These are phyloP conservation scores for Adansonia gregorii DNA, from an alignment of 441 rosid genomes.

Conservation along the genomic window DNA sequence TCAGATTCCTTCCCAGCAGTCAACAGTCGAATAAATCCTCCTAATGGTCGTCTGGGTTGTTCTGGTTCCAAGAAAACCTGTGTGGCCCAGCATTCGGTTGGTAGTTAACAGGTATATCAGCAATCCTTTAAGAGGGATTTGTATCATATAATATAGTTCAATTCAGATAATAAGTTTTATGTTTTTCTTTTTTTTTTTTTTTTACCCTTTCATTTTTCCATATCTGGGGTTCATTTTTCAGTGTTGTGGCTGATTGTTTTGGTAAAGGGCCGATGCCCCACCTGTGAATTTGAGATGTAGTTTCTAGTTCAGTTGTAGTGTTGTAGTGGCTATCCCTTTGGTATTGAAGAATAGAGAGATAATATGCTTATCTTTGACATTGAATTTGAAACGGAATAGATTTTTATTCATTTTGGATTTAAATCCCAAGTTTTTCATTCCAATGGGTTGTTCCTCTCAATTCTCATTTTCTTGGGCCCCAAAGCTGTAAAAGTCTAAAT, in stretches of 20 bases:
- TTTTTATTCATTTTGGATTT: slow-evolving; percentile 34
- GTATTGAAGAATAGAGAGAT: slow-evolving; percentile 35
- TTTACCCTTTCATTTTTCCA: slow-evolving; percentile 29
- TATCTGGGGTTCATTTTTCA: slow-evolving; percentile 49
- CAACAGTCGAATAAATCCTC: slow-evolving; percentile 52
- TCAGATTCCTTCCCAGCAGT: slow-evolving; percentile 61
- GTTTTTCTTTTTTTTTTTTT: neutral
- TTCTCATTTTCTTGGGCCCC: too few relatives aligned
- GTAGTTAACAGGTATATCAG: slow-evolving; percentile 62
- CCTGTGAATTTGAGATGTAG: slow-evolving; percentile 46
- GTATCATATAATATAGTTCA: slow-evolving; percentile 71
- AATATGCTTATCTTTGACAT: slow-evolving; percentile 33
- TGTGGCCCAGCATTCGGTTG: slow-evolving; percentile 30
- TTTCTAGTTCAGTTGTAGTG: slow-evolving; percentile 32
- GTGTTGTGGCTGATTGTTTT: slow-evolving; percentile 59
- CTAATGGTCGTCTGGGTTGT: too few relatives aligned
- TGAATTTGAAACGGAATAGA: slow-evolving; percentile 31
- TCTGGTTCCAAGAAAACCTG: slow-evolving; percentile 1
- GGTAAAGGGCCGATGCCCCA: slow-evolving; percentile 55
- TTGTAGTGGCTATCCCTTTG: slow-evolving; percentile 35
- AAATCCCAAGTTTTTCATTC: neutral
- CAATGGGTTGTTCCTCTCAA: neutral
- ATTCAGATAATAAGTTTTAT: slow-evolving; percentile 54
- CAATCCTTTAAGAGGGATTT: slow-evolving; percentile 64
- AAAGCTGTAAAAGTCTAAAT: too few relatives aligned